These are phyloP conservation scores for Penicillium ucsense DNA, from an alignment of 495 filamentous ascomycete species.

Conservation along the genomic window DNA sequence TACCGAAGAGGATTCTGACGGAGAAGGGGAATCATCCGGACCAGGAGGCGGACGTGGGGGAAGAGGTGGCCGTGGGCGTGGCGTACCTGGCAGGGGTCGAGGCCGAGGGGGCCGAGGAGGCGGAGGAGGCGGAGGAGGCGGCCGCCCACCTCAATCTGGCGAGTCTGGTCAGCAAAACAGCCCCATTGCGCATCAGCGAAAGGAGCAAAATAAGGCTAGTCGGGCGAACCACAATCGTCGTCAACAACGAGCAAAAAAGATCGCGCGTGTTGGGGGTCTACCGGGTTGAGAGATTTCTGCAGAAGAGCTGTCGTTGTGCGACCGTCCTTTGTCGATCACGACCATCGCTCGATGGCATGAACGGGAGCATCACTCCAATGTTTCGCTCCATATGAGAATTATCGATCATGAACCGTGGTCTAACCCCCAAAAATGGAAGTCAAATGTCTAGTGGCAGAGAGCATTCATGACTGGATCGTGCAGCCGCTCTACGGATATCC, in stretches of 20 bases:
- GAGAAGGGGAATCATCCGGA: conserved; percentile 19
- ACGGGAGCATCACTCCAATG: too few species aligned
- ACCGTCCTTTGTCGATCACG: too few species aligned
- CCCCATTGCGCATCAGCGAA: conserved; percentile 54
- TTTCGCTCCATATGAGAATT: too few species aligned
- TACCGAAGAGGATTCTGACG: conserved; percentile 20
- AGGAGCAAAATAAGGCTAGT: conserved; percentile 67
- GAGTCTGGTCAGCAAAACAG: conserved; percentile 46
- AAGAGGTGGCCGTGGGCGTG: conserved; percentile 37
- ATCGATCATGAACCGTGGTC: too few species aligned
- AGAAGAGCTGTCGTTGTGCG: too few species aligned
- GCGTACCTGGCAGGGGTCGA: conserved; percentile 34
- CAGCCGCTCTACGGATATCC: too few species aligned
- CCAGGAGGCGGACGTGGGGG: conserved; percentile 43
- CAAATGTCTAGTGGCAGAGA: too few species aligned
- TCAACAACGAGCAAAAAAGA: conserved; percentile 68
- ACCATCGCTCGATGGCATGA: too few species aligned
- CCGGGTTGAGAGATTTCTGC: conserved; percentile 25
- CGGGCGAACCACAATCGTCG: conserved; percentile 72
- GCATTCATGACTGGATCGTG: too few species aligned
- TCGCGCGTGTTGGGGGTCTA: conserved; percentile 53
- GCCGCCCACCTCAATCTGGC: conserved; percentile 20
- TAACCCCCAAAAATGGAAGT: too few species aligned
- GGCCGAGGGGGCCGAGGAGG: conserved; percentile 50
- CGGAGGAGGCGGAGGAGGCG: conserved; percentile 48